These are phyloP conservation scores for Sclerospora graminicola DNA, from an alignment of 352 stramenopile species.

Conservation along the genomic window DNA sequence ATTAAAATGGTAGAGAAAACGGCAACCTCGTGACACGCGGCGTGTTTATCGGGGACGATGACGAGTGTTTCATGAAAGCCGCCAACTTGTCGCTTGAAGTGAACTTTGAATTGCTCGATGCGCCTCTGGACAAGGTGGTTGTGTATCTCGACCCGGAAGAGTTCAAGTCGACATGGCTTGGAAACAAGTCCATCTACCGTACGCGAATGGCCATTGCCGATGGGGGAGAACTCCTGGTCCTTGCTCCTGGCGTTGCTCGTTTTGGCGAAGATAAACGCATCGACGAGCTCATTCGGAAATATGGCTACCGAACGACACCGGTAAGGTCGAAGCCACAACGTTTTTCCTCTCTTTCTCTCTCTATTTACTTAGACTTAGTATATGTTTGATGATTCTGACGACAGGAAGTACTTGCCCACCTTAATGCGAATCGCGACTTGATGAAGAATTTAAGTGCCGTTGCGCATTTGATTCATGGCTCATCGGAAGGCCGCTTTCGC, in stretches of 20 bases:
- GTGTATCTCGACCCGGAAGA: conserved; percentile 94
- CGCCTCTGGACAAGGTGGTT: conserved; percentile 88
- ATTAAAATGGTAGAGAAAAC: conserved; percentile 20
- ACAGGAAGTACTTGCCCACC: conserved; percentile 86
- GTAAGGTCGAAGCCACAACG: conserved; percentile 31
- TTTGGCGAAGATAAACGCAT: conserved; percentile 94
- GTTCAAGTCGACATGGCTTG: conserved; percentile 97
- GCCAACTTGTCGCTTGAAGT: conserved; percentile 91
- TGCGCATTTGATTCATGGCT: conserved; percentile 96
- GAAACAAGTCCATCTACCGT: conserved; percentile 97
- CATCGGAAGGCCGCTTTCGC: conserved; percentile 93
- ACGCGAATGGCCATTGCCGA: conserved; percentile 96
- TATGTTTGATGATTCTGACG: no score
- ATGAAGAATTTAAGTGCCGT: conserved; percentile 92
- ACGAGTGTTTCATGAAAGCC: conserved; percentile 92
- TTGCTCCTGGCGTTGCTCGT: conserved; percentile 88
- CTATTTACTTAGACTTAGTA: no score
- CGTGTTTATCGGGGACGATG: conserved; percentile 94
- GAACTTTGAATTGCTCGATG: conserved; percentile 94
- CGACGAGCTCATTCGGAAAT: conserved; percentile 93
- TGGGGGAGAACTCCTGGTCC: conserved; percentile 89
- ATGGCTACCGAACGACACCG: conserved; percentile 93
- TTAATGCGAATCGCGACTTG: conserved; percentile 89
- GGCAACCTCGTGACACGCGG: conserved; percentile 77
- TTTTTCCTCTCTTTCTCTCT: no score